Evolutionary conservation across 805 yeast genomes (phyloP), one percentile per base, ranked within the genome.

Genomic region (Sugiyamaella mastotermitis): DNA sequence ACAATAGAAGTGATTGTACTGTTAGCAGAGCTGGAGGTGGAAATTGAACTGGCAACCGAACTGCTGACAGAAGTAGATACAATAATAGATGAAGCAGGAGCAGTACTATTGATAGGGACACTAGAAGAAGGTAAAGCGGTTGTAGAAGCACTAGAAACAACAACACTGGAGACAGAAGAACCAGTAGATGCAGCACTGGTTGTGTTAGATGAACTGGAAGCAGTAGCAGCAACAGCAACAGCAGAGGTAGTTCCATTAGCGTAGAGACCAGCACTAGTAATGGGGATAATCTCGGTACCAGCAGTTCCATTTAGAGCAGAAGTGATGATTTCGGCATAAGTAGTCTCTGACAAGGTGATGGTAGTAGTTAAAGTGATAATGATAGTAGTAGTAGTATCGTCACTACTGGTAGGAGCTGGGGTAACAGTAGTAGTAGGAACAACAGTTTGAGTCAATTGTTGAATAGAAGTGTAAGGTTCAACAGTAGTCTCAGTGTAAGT

Each of bases 171-270:
- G 7, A 13, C 18, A 11, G 17, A n/a, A 13, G 15, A 13, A n/a
- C 18, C 27, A 13, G 26, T 23, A n/a, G 36, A 18, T 15, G 22
- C n/a, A 6, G 37, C 23, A n/a, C 6, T 5, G 5, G 29, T 17
- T 10, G 33, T 21, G 26, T 40, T 38, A 27, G 41, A 23, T 17
- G 46, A 36, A 23, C 42, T 31, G 15, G 43, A 37, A 20, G 45
- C 26, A 17, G 35, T 34, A 9, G 27, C 16, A 23, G 43, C 39
- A 15, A 32, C 27, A 9, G 27, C 16, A 23, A 41, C 39, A 15
- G 32, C 27, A 10, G 35, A 28, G 9, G 35, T 17, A 14, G 34
- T 30, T 15, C 24, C 40, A 18, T 21, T 32, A 10, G 13, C 11
- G 16, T 24, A 23, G 28, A 24, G 34, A 13, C 16, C 26, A 30